Conservation (phyloP, 2,329 filamentous ascomycete genomes). For the Ambrosiella xylebori region DNA sequence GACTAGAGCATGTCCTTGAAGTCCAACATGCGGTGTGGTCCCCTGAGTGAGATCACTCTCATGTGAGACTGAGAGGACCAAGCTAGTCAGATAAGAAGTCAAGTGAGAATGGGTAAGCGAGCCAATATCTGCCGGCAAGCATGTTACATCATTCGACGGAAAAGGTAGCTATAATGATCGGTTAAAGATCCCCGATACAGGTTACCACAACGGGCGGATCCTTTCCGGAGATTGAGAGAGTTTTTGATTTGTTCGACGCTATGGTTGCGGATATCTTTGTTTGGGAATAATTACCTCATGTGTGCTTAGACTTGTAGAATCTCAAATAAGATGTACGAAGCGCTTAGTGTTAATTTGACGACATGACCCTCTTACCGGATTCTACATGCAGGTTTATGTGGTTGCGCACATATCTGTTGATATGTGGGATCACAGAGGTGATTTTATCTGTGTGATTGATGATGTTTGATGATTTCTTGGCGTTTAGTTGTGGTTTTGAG, state of each 20-base stretch:
- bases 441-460: not conserved
- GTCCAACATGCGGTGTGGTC: constrained; percentile 10
- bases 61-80: not conserved
- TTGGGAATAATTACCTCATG: not conserved
- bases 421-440: not conserved
- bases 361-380: not conserved
- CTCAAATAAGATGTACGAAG: not conserved
- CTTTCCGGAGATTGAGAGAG: not conserved
- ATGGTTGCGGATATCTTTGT: not conserved
- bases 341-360: not conserved
- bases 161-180: not conserved
- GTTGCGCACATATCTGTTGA: not conserved
- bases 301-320: not conserved
- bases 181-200: no score
- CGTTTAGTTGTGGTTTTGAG: not conserved
- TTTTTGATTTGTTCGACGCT: not conserved
- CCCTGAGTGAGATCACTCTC: not conserved
- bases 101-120: not conserved
- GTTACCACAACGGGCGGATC: no score
- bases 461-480: not conserved
- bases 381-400: not conserved
- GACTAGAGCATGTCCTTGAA: constrained; percentile 8
- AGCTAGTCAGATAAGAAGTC: no score
- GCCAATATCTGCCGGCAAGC: not conserved
- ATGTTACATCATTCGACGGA: not conserved